These are phyloP conservation scores for Acer saccharum DNA, from an alignment of 345 rosid species.

Conservation along the genomic window DNA sequence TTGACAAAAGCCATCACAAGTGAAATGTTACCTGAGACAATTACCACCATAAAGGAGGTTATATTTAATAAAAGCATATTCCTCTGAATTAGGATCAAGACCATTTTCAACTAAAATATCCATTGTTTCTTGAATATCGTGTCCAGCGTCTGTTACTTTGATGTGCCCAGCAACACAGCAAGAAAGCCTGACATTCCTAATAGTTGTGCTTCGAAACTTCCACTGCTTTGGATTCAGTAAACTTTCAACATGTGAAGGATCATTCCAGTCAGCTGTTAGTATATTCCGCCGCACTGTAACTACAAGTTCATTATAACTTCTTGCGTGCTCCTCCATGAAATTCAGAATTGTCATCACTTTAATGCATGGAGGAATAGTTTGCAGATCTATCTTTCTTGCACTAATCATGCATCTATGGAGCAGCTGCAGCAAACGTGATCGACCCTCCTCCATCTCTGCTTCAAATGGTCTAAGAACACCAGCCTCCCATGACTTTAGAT, in stretches of 20 bases:
- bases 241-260: slow-evolving; percentile 98
- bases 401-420: slow-evolving; percentile 91
- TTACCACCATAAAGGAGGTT: slow-evolving; percentile 77
- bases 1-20: slow-evolving; percentile 13
- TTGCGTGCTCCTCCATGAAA: slow-evolving; percentile 82
- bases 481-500: slow-evolving; percentile 83
- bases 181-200: slow-evolving; percentile 83
- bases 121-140: slow-evolving; percentile 97
- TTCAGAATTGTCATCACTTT: slow-evolving; percentile 73
- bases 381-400: slow-evolving; percentile 88
- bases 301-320: slow-evolving; percentile 91
- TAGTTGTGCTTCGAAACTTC: slow-evolving; percentile 74
- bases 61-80: slow-evolving; percentile 65
- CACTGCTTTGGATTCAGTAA: slow-evolving; percentile 94
- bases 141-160: slow-evolving; percentile 79
- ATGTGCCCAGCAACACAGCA: slow-evolving; percentile 98
- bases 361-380: slow-evolving; percentile 88
- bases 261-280: slow-evolving; percentile 98
- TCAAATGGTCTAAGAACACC: slow-evolving; percentile 92
- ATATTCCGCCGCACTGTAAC: slow-evolving; percentile 90
- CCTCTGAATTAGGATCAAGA: slow-evolving; percentile 62
- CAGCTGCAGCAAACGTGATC: slow-evolving; percentile 64
- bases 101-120: slow-evolving; percentile 66
- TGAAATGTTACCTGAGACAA: slow-evolving; percentile 67
- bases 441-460: slow-evolving; percentile 92